A percentile compares a stretch with the other conserved stretches of the same genome.
Conservation (phyloP, 768 basidiomycete genomes). For the Gautieria morchelliformis region DNA sequence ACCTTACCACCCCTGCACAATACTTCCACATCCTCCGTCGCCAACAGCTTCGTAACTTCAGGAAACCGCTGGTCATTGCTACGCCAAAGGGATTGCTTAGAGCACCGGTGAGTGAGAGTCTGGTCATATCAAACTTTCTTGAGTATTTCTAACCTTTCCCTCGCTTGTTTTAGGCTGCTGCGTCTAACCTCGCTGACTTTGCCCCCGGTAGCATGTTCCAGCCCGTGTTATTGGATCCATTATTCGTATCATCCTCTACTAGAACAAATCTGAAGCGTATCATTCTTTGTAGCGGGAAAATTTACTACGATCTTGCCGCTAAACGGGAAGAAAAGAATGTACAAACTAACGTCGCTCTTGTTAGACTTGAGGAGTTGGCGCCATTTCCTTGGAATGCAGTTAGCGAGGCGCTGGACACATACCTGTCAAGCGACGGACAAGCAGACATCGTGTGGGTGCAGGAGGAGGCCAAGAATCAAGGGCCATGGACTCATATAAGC, state of each 20-base stretch:
- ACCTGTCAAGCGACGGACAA: conserved; percentile 21
- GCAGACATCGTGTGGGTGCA: conserved; percentile 60
- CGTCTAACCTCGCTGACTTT: conserved; percentile 58
- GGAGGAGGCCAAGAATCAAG: conserved; percentile 86
- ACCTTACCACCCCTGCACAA: conserved; percentile 83
- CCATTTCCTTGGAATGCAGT: conserved; percentile 76
- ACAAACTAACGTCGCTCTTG: conserved; percentile 47
- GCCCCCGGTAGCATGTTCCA: conserved; percentile 51
- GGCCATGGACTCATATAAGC: conserved; percentile 61
- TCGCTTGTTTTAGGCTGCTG: conserved; percentile 46
- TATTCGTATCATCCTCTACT: conserved; percentile 10
- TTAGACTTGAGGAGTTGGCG: conserved; percentile 77
- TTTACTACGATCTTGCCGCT: conserved; percentile 80
- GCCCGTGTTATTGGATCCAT: conserved; percentile 53
- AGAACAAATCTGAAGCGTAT: conserved; percentile 37
- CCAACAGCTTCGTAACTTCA: conserved; percentile 75
- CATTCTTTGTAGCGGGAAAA: conserved; percentile 71
- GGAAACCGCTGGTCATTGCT: conserved; percentile 79
- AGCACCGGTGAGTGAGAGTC: conserved; percentile 44
- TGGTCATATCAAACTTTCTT: background rate
- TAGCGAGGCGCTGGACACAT: conserved; percentile 33
- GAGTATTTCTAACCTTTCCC: background rate
- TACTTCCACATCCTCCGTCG: conserved; percentile 90
- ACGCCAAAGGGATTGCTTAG: conserved; percentile 79
- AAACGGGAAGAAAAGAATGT: conserved; percentile 45